Conservation (phyloP, 257 asterid species). For the Nicotiana tabacum region DNA sequence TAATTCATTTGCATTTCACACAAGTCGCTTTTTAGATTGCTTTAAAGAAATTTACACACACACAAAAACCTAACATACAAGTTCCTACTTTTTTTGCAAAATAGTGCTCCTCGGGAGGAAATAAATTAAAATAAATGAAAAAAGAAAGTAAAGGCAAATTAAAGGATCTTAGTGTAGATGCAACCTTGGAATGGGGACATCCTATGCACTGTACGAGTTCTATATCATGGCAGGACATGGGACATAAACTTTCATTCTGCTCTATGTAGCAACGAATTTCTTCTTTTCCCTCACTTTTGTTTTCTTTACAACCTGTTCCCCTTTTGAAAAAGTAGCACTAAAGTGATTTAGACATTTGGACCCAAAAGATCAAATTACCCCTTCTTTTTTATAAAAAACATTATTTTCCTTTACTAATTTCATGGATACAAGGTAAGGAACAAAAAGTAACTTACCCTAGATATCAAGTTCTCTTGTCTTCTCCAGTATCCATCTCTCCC, state of each 20-base stretch:
- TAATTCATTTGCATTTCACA: no score
- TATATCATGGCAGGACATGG: neutral
- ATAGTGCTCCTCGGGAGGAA: no score
- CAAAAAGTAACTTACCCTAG: slow-evolving; percentile 9
- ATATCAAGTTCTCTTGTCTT: neutral
- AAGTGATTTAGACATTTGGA: slow-evolving; percentile 21
- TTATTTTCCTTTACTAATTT: slow-evolving; percentile 15
- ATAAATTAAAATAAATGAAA: neutral
- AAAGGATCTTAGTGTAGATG: neutral
- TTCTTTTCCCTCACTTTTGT: slow-evolving; percentile 30
- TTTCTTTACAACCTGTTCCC: slow-evolving; percentile 31
- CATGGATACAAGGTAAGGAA: slow-evolving; percentile 23
- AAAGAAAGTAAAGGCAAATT: neutral
- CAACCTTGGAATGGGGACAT: neutral
- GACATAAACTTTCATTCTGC: slow-evolving; percentile 14
- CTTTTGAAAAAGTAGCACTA: slow-evolving; percentile 35
- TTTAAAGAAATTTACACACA: no score
- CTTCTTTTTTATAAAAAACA: neutral
- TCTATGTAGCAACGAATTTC: slow-evolving; percentile 27
- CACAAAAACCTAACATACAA: no score
- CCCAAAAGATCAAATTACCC: slow-evolving; percentile 12
- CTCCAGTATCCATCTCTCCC: slow-evolving; percentile 7
- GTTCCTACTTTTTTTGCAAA: no score
- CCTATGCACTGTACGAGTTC: neutral
- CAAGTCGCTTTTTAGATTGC: no score